Conservation (phyloP, 345 rosid species). For the Eucalyptus guilfoylei region DNA sequence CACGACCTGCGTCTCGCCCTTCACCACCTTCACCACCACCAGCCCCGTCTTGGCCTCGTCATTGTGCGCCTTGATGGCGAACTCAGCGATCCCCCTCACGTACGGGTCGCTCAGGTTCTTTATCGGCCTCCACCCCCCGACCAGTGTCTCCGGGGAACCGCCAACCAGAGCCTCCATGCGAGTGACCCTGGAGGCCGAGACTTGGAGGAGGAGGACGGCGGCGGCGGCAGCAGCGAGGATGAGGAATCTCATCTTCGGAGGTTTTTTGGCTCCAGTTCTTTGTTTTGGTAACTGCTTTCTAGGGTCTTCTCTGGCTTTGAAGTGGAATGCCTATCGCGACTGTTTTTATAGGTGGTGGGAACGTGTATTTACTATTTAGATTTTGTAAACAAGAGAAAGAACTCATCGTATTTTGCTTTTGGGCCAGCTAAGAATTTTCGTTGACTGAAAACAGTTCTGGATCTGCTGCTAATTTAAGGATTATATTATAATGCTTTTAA, state of each 20-base stretch:
- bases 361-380: background rate
- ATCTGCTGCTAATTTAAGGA: background rate
- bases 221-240: background rate
- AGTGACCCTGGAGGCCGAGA: background rate
- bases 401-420: background rate
- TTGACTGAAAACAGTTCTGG: background rate
- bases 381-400: background rate
- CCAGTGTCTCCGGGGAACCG: background rate
- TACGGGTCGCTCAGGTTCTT: constrained; percentile 19
- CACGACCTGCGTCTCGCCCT: constrained; percentile 46
- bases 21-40: constrained; percentile 7
- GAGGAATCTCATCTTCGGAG: background rate
- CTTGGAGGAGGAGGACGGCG: background rate
- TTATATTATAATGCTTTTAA: background rate
- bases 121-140: constrained; percentile 50
- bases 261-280: background rate
- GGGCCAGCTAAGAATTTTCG: background rate
- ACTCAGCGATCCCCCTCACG: constrained; percentile 30
- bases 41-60: background rate
- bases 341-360: background rate
- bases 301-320: background rate
- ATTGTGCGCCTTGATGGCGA: constrained; percentile 32
- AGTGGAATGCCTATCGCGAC: background rate
- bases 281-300: background rate
- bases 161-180: background rate